Evolutionary conservation across 2,329 filamentous ascomycete species (phyloP).

Genomic region (Aspergillus sp.): DNA sequence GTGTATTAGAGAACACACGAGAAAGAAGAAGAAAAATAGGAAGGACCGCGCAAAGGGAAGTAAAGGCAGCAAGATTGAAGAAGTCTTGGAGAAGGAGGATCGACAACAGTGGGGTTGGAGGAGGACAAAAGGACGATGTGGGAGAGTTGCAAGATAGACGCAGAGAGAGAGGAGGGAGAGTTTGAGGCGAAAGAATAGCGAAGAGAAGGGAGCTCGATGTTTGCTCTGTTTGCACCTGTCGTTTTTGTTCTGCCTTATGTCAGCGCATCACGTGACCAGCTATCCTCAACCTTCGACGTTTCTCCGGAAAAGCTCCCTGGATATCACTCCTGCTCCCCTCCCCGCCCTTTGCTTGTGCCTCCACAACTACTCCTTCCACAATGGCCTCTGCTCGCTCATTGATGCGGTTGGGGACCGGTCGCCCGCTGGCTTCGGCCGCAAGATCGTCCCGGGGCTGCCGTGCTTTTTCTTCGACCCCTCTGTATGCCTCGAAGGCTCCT

Average conservation of each 20-base stretch:
- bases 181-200: constrained; percentile 15
- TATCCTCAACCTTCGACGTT: constrained; percentile 19
- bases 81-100: not conserved
- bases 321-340: constrained; percentile 13
- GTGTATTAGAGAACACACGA: no score
- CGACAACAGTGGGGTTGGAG: constrained; percentile 14
- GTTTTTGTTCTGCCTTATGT: constrained; percentile 17
- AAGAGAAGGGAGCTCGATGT: constrained; percentile 18
- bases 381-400: constrained; percentile 44
- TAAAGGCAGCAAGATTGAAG: no score
- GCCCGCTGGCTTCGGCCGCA: constrained; percentile 31
- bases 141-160: constrained; percentile 5
- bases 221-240: constrained; percentile 15
- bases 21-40: no score
- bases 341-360: constrained; percentile 8
- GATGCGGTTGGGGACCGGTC: constrained; percentile 38
- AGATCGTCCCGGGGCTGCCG: constrained; percentile 29
- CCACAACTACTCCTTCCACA: constrained; percentile 26
- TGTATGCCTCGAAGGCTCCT: constrained; percentile 48
- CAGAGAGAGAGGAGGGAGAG: constrained; percentile 12
- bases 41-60: no score
- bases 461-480: constrained; percentile 35
- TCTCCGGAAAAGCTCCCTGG: constrained; percentile 19
- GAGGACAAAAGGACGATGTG: constrained; percentile 17
- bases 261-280: constrained; percentile 17